Evolutionary conservation across 169 alveolate species (phyloP).

Genomic region (Plasmodium ovale): DNA sequence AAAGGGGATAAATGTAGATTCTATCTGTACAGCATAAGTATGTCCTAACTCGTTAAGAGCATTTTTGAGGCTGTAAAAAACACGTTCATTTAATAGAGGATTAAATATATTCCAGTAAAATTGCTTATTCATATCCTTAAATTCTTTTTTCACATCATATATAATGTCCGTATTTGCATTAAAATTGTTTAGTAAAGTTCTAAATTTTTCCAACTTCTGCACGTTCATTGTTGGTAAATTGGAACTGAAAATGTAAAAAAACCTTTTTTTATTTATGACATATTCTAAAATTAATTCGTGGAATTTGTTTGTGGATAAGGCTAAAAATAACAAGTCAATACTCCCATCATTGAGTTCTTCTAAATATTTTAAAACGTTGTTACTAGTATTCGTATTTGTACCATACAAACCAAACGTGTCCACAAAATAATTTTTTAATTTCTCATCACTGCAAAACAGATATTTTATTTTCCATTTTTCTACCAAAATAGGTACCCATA

Average conservation of each 20-base stretch:
- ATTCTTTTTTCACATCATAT: constrained; percentile 64
- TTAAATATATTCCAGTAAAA: constrained; percentile 71
- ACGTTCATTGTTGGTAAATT: constrained; percentile 39
- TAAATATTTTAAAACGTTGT: constrained; percentile 27
- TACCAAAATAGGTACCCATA: constrained; percentile 38
- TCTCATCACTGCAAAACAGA: constrained; percentile 47
- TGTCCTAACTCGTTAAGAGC: constrained; percentile 42
- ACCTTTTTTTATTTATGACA: constrained; percentile 51
- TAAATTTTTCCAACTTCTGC: constrained; percentile 18
- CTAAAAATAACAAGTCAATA: constrained; percentile 55
- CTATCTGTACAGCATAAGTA: constrained; percentile 43
- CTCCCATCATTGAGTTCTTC: constrained; percentile 20
- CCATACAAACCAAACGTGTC: constrained; percentile 34
- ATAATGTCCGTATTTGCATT: constrained; percentile 15
- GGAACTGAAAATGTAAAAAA: constrained; percentile 42
- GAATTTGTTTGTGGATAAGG: constrained; percentile 32
- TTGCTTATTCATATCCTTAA: constrained; percentile 44
- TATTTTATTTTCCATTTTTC: constrained; percentile 52
- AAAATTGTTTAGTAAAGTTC: constrained; percentile 30
- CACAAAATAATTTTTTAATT: constrained; percentile 28
- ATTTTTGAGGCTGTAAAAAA: constrained; percentile 46
- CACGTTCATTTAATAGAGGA: constrained; percentile 48
- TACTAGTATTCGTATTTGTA: constrained; percentile 23
- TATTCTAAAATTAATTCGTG: constrained; percentile 49
- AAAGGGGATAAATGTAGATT: constrained; percentile 68